These are phyloP conservation scores for Fusarium albosuccineum DNA, from an alignment of 2,329 filamentous ascomycete species.

Conservation along the genomic window DNA sequence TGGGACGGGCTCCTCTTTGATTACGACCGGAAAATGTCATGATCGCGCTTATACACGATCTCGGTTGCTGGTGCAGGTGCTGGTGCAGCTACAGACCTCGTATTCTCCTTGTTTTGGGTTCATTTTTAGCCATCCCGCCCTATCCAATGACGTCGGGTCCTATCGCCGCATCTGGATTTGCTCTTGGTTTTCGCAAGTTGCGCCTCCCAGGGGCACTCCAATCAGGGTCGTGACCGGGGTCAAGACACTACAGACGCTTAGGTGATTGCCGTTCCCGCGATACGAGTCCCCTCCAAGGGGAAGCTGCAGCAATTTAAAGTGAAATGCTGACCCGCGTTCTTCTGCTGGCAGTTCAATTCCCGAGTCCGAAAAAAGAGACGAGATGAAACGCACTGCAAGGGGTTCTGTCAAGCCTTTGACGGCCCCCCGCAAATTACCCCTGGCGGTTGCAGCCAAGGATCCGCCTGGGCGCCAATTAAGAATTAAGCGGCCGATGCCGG, in stretches of 20 bases:
- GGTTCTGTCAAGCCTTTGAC: slow-evolving; percentile 2
- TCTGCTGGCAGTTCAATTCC: not conserved
- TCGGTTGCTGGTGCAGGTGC: slow-evolving; percentile 1
- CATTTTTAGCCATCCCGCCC: slow-evolving; percentile 14
- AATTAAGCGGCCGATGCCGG: slow-evolving; percentile 17
- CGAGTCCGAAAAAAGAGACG: slow-evolving; percentile 20
- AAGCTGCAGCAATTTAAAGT: not conserved
- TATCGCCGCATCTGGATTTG: slow-evolving; percentile 33
- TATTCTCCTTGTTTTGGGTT: slow-evolving; percentile 25
- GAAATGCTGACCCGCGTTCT: slow-evolving; percentile 9
- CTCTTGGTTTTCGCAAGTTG: not conserved
- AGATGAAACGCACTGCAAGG: slow-evolving; percentile 11
- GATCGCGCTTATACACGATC: slow-evolving; percentile 13
- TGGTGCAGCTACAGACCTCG: slow-evolving; percentile 23
- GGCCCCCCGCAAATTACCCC: slow-evolving; percentile 33
- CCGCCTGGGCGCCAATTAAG: slow-evolving; percentile 23
- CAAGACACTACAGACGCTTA: not conserved
- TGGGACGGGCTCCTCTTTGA: slow-evolving; percentile 6
- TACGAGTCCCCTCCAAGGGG: not conserved
- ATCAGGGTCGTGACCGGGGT: not conserved
- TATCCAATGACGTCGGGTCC: slow-evolving; percentile 29
- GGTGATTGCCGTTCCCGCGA: not conserved
- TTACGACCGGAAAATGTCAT: slow-evolving; percentile 12
- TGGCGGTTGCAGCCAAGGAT: slow-evolving; percentile 10
- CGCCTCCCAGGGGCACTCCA: too few species aligned